Base-by-base conservation (phyloP, 192 early-diverging fungal genomes). In the Chytriomyces hyalinus region DNA sequence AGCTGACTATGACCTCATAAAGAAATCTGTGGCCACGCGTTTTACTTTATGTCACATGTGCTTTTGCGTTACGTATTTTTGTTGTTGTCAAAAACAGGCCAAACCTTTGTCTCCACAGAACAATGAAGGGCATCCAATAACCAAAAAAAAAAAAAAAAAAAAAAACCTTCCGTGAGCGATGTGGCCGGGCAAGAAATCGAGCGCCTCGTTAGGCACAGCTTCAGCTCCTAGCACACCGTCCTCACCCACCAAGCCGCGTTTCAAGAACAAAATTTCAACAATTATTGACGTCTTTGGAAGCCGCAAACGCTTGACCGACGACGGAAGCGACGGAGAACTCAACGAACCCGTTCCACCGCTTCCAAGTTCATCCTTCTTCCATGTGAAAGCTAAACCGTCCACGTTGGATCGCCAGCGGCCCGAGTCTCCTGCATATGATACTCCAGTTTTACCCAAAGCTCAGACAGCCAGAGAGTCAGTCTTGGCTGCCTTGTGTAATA, bases 241-340 rank as follows among this genome's bases (percentile, higher is more conserved):
- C 24, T 26, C 24, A 26, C 24, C 24, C 24, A 26, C 24, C 24
- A 26, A 26, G 24, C 24, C 24, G 24, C 24, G 24, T 26, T 57
- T 57, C 51, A 57, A 57, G n/a, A 57, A 57, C 51, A 57, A 57
- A 57, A 57, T 57, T n/a, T 57, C n/a, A 10, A 57, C 10, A 26
- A 26, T 26, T 57, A n/a, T 57, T n/a, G 51, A 57, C 51, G 51
- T 57, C 10, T 57, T 57, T 57, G 51, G 51, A n/a, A 57, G 51
- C 51, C 10, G 51, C 11, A 57, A 57, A n/a, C 51, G 51, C 11
- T 1, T 57, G 51, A n/a, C n/a, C 51, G 51, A 57, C 10, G 51
- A n/a, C 11, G 11, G 11, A 10, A 57, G 51, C n/a, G 10, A 10
- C n/a, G 10, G 11, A 57, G 51, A 57, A n/a, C 51, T 57, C 51